Base-by-base conservation (phyloP, 129 eudicot species). In the Glebionis coronaria region DNA sequence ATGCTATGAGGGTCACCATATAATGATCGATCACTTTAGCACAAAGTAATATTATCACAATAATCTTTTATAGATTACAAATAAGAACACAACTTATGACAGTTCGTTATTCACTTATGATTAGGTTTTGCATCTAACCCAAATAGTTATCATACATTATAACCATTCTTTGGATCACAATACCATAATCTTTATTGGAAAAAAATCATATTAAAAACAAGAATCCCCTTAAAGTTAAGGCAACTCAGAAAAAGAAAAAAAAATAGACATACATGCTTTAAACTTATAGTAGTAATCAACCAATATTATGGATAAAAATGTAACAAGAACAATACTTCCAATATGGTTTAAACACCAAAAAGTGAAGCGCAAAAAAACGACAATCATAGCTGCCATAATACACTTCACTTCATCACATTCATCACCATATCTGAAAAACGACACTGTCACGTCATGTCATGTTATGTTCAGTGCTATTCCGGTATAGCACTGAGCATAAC, bases 401-500 rank as follows among this genome's bases (percentile, higher is more conserved):
- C 19, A 69, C 65, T 61, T 61, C 64, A 35, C 71, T 62, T 52
- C 71, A 42, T 19, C 6, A 50, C 19, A 13, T 12, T 47, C 4
- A 47, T 13, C 13, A 49, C 54, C 54, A 49, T 49, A 49, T 13
- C 6, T 44, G 44, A 67, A 67, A 67, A 59, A 29, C 12, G 9
- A 12, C n/a, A 49, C n/a, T 20, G n/a, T 28, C 71, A n/a, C 23
- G 3, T 12, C 64, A 40, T 67, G 31, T 9, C 75, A 63, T 44
- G 46, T 27, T 12, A 4, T n/a, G n/a, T n/a, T n/a, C n/a, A n/a
- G n/a, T n/a, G 15, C 75, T 83, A 92, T 76, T 92, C 98, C 27
- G 91, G 95, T 55, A 93, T 93, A 4, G 87, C 82, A 80, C 73
- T 82, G 80, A 92, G 76, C 73, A 57, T 75, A 45, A 69, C 84